Percentiles rank a stretch among this genome's conserved stretches.
Conservation (phyloP, 768 basidiomycete species). For the Hebeloma cylindrosporum region DNA sequence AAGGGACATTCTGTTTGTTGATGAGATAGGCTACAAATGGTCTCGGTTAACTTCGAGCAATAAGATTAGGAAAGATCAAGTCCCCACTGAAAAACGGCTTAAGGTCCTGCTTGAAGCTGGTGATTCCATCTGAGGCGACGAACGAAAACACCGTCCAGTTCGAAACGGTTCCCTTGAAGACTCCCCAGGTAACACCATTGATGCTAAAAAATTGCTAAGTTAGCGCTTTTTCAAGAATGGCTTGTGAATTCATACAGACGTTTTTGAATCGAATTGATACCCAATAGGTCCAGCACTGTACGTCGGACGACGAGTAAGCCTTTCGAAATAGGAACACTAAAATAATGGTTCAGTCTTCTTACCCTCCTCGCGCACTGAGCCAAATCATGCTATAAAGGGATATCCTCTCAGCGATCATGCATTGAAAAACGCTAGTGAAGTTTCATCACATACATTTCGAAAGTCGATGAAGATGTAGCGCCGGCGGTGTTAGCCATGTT, state of each 20-base stretch:
- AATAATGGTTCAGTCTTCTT: constrained; percentile 1
- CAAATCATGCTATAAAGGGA: constrained; percentile 29
- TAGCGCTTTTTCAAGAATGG: too few species aligned
- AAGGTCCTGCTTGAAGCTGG: constrained; percentile 34
- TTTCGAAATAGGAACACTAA: too few species aligned
- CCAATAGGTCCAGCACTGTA: constrained; percentile 32
- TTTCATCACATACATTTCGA: constrained; percentile 30
- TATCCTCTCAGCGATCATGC: too few species aligned
- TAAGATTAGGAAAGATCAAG: too few species aligned
- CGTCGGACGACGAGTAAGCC: too few species aligned
- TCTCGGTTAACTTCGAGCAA: too few species aligned
- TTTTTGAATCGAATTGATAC: constrained; percentile 29
- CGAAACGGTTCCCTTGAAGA: constrained; percentile 31
- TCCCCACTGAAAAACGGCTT: too few species aligned
- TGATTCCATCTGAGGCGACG: constrained; percentile 32
- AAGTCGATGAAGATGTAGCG: constrained; percentile 28
- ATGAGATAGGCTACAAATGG: too few species aligned
- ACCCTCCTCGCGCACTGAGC: constrained; percentile 33
- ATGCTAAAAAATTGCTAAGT: constrained; percentile 7
- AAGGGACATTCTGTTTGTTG: too few species aligned
- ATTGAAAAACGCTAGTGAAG: background rate
- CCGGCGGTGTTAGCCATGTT: constrained; percentile 23
- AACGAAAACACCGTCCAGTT: constrained; percentile 35
- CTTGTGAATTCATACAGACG: constrained; percentile 15
- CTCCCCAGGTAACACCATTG: constrained; percentile 25